Evolutionary conservation across 2,329 filamentous ascomycete species (phyloP), one percentile per base, ranked within the genome.

Genomic region (Orbilia javanica): DNA sequence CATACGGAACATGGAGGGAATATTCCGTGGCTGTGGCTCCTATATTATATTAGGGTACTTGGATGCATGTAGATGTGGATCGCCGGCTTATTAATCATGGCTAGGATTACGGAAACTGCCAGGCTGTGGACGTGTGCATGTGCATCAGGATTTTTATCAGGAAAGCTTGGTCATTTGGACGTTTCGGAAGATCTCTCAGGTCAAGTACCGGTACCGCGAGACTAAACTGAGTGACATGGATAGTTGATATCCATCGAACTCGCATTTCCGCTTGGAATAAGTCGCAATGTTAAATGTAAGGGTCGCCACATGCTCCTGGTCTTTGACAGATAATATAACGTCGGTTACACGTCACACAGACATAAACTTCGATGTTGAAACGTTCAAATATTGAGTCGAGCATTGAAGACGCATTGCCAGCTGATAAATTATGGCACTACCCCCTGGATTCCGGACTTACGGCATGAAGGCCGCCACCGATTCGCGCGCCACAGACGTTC

Each of bases 311-410:
- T n/a, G 18, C 5, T 4, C 18, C n/a, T 44, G 20, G 20, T 18
- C 8, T 44, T 46, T 50, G 34, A 48, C 39, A 31, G 62, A 77
- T 71, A 70, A 72, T 67, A 67, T 78, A 70, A 72, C 74, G 74
- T 78, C 68, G 13, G 48, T 64, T 44, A 13, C 66, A 69, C 74
- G 74, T 78, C 74, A 78, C 65, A n/a, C n/a, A n/a, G n/a, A n/a
- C n/a, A n/a, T n/a, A n/a, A n/a, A n/a, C n/a, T n/a, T n/a, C n/a
- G n/a, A n/a, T n/a, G n/a, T n/a, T n/a, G n/a, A n/a, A n/a, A n/a
- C n/a, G n/a, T n/a, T n/a, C n/a, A n/a, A n/a, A n/a, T n/a, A n/a
- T n/a, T n/a, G n/a, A n/a, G n/a, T n/a, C n/a, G n/a, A n/a, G n/a
- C n/a, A n/a, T n/a, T n/a, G n/a, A n/a, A n/a, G n/a, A n/a, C n/a